Conservation (phyloP, 805 yeast genomes). For the Teunomyces barrocoloradensis region DNA sequence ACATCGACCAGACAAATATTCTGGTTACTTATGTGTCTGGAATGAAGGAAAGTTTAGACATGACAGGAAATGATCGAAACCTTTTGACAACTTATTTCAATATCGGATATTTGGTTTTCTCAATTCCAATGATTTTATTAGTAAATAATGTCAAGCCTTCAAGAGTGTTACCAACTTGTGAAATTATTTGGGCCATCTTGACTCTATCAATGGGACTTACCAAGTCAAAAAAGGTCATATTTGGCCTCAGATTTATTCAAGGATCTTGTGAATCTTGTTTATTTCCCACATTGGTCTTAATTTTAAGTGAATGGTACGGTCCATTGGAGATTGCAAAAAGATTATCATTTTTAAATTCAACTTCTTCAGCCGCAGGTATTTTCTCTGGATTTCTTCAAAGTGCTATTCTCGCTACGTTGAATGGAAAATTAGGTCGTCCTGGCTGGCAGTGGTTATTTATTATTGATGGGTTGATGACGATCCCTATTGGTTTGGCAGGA, state of each 20-base stretch:
- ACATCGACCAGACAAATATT: conserved; percentile 20
- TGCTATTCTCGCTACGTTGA: conserved; percentile 22
- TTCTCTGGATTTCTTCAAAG: conserved; percentile 20
- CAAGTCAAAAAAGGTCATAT: conserved; percentile 13
- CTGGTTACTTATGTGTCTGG: conserved; percentile 22
- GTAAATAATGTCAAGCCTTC: conserved; percentile 26
- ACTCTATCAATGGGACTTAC: conserved; percentile 33
- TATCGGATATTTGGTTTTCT: conserved; percentile 10
- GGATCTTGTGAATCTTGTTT: conserved; percentile 26
- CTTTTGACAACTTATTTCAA: conserved; percentile 9
- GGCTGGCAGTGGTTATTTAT: conserved; percentile 50
- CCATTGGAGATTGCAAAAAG: conserved; percentile 15
- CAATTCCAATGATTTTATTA: conserved; percentile 10
- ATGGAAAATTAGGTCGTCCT: conserved; percentile 36
- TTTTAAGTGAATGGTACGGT: conserved; percentile 22
- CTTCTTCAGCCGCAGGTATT: conserved; percentile 9
- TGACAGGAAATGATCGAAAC: conserved; percentile 16
- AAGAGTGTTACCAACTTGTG: conserved; percentile 30
- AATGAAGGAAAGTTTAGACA: conserved; percentile 14
- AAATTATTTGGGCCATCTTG: conserved; percentile 35
- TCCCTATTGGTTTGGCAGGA: conserved; percentile 36
- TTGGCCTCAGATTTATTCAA: conserved; percentile 18
- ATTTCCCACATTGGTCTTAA: conserved; percentile 13
- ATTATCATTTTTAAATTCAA: neutral
- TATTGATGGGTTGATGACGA: conserved; percentile 29